Conservation (phyloP, 345 rosid genomes). For the Salix brachista region DNA sequence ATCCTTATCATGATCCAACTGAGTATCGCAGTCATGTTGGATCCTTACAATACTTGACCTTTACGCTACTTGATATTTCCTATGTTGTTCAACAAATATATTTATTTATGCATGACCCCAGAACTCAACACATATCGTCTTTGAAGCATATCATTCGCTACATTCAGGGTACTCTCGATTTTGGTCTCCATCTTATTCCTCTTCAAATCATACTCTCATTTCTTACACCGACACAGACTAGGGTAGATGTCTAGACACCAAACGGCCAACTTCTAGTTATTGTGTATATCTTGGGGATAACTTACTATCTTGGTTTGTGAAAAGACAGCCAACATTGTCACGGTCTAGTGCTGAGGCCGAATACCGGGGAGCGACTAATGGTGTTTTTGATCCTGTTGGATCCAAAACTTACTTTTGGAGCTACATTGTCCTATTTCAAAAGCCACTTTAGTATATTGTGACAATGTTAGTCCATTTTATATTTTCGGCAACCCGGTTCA, state of each 20-base stretch:
- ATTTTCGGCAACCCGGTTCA: neutral
- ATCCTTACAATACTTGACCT: neutral
- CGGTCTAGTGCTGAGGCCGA: neutral
- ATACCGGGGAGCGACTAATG: neutral
- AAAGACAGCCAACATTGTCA: neutral
- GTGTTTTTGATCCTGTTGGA: neutral
- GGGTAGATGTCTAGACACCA: slow-evolving; percentile 1
- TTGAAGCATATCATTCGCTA: neutral
- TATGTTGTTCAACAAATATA: neutral
- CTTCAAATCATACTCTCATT: neutral
- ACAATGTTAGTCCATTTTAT: neutral
- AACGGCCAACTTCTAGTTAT: neutral
- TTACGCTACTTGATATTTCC: neutral
- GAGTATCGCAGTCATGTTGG: neutral
- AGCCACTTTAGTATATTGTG: neutral
- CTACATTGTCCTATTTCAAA: neutral
- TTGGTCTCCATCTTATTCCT: neutral
- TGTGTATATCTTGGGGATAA: neutral
- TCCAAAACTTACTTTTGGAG: neutral
- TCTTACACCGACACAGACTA: slow-evolving; percentile 1
- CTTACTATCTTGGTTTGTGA: neutral
- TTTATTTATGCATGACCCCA: neutral
- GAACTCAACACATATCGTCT: neutral
- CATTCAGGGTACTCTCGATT: neutral
- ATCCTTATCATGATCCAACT: neutral